Percentiles rank a stretch among this genome's conserved stretches.
These are phyloP conservation scores for Macrolepiota dolichaula DNA, from an alignment of 768 basidiomycete species.

Conservation along the genomic window DNA sequence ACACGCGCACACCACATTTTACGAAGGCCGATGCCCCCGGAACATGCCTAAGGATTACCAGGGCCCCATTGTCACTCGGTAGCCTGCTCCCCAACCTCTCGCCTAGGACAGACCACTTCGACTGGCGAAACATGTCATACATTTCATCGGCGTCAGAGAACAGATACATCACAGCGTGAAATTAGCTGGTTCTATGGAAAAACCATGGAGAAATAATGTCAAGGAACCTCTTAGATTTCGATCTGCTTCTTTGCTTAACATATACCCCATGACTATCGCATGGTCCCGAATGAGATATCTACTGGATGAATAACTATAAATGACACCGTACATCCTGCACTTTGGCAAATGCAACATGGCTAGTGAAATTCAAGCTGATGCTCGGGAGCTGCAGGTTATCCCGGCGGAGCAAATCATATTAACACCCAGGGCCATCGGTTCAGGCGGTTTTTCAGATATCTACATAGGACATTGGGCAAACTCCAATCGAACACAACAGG, in stretches of 20 bases:
- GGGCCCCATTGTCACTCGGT: too few relatives aligned
- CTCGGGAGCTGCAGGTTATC: not conserved
- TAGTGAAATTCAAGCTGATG: not conserved
- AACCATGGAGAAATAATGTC: too few relatives aligned
- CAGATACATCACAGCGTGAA: too few relatives aligned
- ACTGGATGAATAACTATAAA: not conserved
- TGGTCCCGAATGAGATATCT: not conserved
- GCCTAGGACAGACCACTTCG: too few relatives aligned
- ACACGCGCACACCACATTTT: not conserved
- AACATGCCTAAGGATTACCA: too few relatives aligned
- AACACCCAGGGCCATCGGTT: not conserved
- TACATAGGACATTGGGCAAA: not conserved
- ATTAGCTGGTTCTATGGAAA: too few relatives aligned
- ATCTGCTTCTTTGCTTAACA: not conserved
- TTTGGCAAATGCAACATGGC: not conserved
- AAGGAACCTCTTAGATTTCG: too few relatives aligned
- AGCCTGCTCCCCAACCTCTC: too few relatives aligned
- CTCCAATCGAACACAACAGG: not conserved
- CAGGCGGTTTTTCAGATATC: slow-evolving; percentile 2
- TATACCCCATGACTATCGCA: not conserved
- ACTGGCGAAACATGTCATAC: too few relatives aligned
- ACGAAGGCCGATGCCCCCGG: too few relatives aligned
- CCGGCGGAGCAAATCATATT: not conserved
- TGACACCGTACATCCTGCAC: not conserved
- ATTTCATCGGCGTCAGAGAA: too few relatives aligned